phyloP scores from a whole-genome alignment of 2,329 filamentous ascomycete species.

The Apiospora pterosperma region DNA sequence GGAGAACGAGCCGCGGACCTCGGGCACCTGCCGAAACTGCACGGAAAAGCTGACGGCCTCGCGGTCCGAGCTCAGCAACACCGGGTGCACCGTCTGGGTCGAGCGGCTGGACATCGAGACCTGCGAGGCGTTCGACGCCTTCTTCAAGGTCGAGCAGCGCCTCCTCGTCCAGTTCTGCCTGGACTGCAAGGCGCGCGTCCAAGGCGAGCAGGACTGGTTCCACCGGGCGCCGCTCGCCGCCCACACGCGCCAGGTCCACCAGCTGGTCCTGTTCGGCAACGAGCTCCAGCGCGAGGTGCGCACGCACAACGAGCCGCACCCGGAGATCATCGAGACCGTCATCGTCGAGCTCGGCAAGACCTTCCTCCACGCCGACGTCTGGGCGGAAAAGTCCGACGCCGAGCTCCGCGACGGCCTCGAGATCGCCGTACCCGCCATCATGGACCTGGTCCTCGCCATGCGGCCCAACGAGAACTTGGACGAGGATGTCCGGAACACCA shows the following conservation, averaged over 20 bases:
- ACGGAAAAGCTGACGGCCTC: not conserved
- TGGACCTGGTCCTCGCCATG: not conserved
- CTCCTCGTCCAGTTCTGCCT: not conserved
- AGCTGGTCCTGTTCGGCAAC: not conserved
- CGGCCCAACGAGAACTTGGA: not conserved
- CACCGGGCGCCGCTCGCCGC: not conserved
- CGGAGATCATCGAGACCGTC: not conserved
- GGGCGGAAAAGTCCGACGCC: not conserved
- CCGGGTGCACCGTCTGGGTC: not conserved
- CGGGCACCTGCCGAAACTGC: not conserved
- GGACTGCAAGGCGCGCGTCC: not conserved
- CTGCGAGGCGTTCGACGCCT: not conserved
- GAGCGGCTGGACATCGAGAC: not conserved
- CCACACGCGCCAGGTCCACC: not conserved
- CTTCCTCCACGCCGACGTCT: not conserved
- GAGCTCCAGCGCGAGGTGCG: not conserved
- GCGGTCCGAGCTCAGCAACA: not conserved
- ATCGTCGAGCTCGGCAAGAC: not conserved
- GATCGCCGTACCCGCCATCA: not conserved
- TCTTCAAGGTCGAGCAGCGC: not conserved
- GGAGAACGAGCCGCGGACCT: not conserved
- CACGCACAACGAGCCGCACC: not conserved
- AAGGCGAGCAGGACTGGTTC: not conserved
- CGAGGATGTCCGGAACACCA: not conserved
- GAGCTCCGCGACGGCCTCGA: not conserved